Evolutionary conservation across 805 yeast genomes (phyloP), one percentile per base, ranked within the genome.

Genomic region (Candida berthetii): DNA sequence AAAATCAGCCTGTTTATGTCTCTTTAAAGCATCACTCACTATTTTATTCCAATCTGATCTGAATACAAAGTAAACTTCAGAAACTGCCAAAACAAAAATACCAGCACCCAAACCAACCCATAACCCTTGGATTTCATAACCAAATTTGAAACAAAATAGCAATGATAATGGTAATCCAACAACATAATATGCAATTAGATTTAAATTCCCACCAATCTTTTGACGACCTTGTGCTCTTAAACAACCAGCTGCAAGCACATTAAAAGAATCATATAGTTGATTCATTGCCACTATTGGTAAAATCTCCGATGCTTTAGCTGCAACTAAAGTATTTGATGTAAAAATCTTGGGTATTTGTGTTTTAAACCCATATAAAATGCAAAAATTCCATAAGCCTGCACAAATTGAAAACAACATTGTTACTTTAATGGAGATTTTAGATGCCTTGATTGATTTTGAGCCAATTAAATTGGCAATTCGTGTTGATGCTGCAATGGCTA

Each of bases 51-150:
- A 80, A 47, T 80, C 64, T 28, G 78, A 71, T 25, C 60, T 63
- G 9, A 66, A 53, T 7, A 80, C 74, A 27, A 71, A 72, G 2
- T 60, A 35, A 1, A 72, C 61, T 46, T 80, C 85, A 15, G 66
- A 50, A 2, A 69, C 36, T 0, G 78, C 84, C 38, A 82, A 72
- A 24, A 75, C 42, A 7, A 76, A 45, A 65, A 82, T 69, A 1
- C 89, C 95, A 36, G 72, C 54, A 9, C 84, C 89, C 47, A 80
- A 67, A 1, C 91, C 91, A 2, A 77, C 46, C 95, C 95, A 86
- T 38, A 86, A 61, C 0, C 95, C 95, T 9, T 64, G 57, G 17
- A 85, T 61, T 34, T 72, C 69, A 48, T 74, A 54, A 18, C 68
- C 68, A n/a, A 62, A 61, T 9, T 59, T 54, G 50, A 76, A 76